These are phyloP conservation scores for Blastomyces silverae DNA, from an alignment of 2,329 filamentous ascomycete genomes.

Conservation along the genomic window DNA sequence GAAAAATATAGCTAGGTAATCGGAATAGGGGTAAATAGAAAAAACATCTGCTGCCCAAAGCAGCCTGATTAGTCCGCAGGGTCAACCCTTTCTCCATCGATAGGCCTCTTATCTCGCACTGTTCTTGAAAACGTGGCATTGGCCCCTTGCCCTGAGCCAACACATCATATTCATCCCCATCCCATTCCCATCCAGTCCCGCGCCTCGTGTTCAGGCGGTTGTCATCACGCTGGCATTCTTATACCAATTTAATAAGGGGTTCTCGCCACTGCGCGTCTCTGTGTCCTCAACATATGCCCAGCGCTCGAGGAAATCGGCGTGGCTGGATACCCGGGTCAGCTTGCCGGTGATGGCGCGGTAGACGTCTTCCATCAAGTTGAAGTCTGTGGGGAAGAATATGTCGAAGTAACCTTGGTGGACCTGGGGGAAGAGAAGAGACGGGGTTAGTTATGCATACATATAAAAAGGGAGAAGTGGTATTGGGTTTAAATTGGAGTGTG, in stretches of 20 bases:
- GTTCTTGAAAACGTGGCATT: too few species aligned
- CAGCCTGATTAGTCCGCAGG: too few species aligned
- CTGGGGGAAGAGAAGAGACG: conserved; percentile 46
- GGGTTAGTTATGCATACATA: background rate
- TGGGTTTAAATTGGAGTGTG: conserved; percentile 6
- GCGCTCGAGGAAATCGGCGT: conserved; percentile 81
- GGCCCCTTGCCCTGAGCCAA: too few species aligned
- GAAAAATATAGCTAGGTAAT: too few species aligned
- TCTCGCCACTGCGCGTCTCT: conserved; percentile 81
- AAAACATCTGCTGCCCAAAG: too few species aligned
- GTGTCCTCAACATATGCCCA: conserved; percentile 93
- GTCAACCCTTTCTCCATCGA: too few species aligned
- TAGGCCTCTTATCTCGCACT: too few species aligned
- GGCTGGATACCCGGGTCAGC: conserved; percentile 73
- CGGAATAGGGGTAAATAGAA: too few species aligned
- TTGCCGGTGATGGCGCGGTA: conserved; percentile 92
- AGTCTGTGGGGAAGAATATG: conserved; percentile 96
- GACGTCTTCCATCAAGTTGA: conserved; percentile 79
- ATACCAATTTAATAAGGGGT: conserved; percentile 87
- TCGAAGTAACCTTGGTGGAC: conserved; percentile 99
- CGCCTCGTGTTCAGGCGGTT: conserved; percentile 54
- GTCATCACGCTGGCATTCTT: conserved; percentile 90
- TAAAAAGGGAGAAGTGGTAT: conserved; percentile 6
- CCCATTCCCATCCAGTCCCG: background rate
- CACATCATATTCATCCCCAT: background rate